Base-by-base conservation (phyloP, 257 asterid genomes). In the Lycium barbarum region DNA sequence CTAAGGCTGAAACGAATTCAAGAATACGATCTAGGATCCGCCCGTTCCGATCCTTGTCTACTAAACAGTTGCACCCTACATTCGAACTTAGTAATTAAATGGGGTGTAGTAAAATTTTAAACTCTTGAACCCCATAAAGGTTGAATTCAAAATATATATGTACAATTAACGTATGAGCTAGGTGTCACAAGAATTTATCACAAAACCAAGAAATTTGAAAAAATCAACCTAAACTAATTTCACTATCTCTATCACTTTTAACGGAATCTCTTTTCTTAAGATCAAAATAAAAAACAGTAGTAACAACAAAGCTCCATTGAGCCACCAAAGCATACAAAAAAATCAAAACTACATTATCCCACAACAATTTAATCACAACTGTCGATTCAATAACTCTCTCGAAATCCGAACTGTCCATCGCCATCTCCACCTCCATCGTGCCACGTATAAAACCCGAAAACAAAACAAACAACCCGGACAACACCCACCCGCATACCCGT, bases 341-440 rank as follows among this genome's bases (percentile, higher is more conserved):
- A 22, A 76, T 51, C 82, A 62, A 51, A 51, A 49, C 26, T 5
- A 76, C 8, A 49, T 76, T 76, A 76, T 76, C 63, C 14, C 61
- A 76, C 63, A 74, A 49, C 15, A 51, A 76, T 17, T 15, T 6
- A 76, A 76, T 51, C 82, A 76, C 82, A 76, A 51, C 82, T 47
- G 82, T 49, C 9, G 82, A 49, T 76, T 51, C 14, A 51, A 26
- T 26, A 26, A 76, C 14, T 26, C 47, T 51, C 45, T 13, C 20
- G 15, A 51, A 51, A 76, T 76, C 14, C 22, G 9, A 76, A 51
- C 63, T 63, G 5, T 51, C 20, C 26, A 51, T 49, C 81, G 11
- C 11, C 62, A 49, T 22, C 9, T 63, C 12, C 40, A 9, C n/a
- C 18, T 74, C 63, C 22, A 51, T 51, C 45, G 11, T 47, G 45